These are phyloP conservation scores for Phytophthora quininea DNA, from an alignment of 352 stramenopile species.

Conservation along the genomic window DNA sequence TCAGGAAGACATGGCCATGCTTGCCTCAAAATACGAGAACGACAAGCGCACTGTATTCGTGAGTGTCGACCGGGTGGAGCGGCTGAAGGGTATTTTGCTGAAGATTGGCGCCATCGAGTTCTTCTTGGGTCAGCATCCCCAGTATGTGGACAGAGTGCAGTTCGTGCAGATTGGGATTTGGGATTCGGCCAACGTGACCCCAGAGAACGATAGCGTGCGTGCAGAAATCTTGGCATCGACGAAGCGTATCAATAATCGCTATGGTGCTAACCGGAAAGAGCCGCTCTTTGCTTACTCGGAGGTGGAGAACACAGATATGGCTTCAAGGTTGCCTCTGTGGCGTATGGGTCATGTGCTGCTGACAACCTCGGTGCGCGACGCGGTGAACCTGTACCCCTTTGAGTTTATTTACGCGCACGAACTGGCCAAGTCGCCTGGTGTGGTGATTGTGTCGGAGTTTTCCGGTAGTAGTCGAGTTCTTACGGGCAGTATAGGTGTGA, in stretches of 20 bases:
- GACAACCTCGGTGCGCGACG: constrained; percentile 80
- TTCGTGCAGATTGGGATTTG: constrained; percentile 86
- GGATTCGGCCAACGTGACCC: constrained; percentile 73
- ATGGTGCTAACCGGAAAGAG: constrained; percentile 41
- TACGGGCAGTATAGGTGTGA: constrained; percentile 95
- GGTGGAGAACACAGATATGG: constrained; percentile 84
- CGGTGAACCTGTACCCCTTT: constrained; percentile 86
- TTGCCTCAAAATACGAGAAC: constrained; percentile 59
- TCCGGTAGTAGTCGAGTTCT: constrained; percentile 96
- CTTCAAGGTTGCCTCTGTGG: constrained; percentile 75
- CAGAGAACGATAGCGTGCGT: constrained; percentile 71
- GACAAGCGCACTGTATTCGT: constrained; percentile 87
- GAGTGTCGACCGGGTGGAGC: constrained; percentile 95
- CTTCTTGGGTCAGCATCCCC: constrained; percentile 88
- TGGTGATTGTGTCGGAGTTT: constrained; percentile 98
- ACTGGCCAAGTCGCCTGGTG: constrained; percentile 73
- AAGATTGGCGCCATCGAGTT: constrained; percentile 97
- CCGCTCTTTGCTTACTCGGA: constrained; percentile 75
- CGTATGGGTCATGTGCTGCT: constrained; percentile 74
- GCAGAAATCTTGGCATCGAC: constrained; percentile 64
- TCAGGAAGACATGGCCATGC: constrained; percentile 43
- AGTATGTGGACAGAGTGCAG: constrained; percentile 86
- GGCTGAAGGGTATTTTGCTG: constrained; percentile 96
- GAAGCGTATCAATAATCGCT: constrained; percentile 77
- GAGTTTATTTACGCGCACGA: constrained; percentile 89